Evolutionary conservation across 2,329 filamentous ascomycete species (phyloP).

Genomic region (Neofusicoccum ribis): DNA sequence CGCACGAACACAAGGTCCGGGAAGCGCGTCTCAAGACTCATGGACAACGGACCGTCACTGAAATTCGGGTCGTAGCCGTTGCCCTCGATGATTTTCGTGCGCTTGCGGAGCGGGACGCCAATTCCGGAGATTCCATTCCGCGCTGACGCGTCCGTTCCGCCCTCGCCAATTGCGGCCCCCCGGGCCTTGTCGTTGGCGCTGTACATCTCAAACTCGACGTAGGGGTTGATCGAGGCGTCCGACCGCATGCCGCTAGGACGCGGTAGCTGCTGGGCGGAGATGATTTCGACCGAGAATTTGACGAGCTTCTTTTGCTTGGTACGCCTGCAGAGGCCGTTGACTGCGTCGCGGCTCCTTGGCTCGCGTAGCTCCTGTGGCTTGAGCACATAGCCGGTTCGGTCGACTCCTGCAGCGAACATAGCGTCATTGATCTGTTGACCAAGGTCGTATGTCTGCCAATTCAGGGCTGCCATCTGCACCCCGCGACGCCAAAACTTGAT

Average conservation of each 20-base stretch:
- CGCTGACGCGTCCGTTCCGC: slow-evolving; percentile 64
- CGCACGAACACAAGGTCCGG: slow-evolving; percentile 91
- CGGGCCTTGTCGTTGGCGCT: slow-evolving; percentile 89
- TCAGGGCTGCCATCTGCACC: slow-evolving; percentile 95
- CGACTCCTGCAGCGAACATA: slow-evolving; percentile 90
- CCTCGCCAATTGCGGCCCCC: slow-evolving; percentile 65
- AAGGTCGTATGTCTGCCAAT: slow-evolving; percentile 97
- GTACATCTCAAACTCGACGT: slow-evolving; percentile 92
- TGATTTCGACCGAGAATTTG: slow-evolving; percentile 80
- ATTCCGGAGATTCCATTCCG: slow-evolving; percentile 66
- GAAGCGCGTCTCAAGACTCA: slow-evolving; percentile 88
- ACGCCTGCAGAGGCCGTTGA: slow-evolving; percentile 53
- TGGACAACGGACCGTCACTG: slow-evolving; percentile 68
- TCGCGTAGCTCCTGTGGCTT: slow-evolving; percentile 82
- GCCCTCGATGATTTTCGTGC: slow-evolving; percentile 76
- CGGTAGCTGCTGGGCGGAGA: slow-evolving; percentile 94
- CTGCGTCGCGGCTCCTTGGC: slow-evolving; percentile 28
- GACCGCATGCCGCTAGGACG: slow-evolving; percentile 72
- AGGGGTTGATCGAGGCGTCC: slow-evolving; percentile 81
- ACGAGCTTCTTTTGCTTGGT: slow-evolving; percentile 76
- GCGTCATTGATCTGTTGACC: slow-evolving; percentile 96
- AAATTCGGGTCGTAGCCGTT: slow-evolving; percentile 96
- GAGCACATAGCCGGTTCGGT: slow-evolving; percentile 87
- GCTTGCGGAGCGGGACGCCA: slow-evolving; percentile 71
- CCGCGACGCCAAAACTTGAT: slow-evolving; percentile 91